Base-by-base conservation (phyloP, 2,329 filamentous ascomycete species). In the Aschersonia sp. region DNA sequence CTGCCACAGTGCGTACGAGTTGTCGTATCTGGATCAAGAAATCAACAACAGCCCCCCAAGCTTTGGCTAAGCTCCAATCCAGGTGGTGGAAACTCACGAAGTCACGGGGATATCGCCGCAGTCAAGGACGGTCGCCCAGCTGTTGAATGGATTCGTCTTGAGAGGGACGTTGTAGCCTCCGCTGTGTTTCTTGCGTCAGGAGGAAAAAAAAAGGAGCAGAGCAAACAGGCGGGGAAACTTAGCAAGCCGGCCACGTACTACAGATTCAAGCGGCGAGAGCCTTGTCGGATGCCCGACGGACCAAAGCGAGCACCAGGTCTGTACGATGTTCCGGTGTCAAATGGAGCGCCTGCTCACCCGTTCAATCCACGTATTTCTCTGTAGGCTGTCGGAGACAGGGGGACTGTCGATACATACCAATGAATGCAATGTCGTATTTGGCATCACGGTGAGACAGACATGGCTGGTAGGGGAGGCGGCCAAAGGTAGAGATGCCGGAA, bases 121-220 rank as follows among this genome's bases (percentile, higher is more conserved):
- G 62, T 92, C 86, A 2, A 92, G 66, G 2, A 92, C 78, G 10
- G 76, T 87, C 1, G 86, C 81, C 76, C 85, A 88, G 55, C 78
- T 81, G 60, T 85, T 79, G 69, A 92, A 92, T 0, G 85, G 85
- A 63, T 46, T 46, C 2, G 45, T 92, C 90, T 29, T 71, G 11
- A 94, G 69, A 0, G 86, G 85, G 5, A 92, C 86, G 56, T 94
- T 92, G 65, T 92, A 94, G 5, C 87, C 87, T 56, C 87, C 87
- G 61, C 85, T 90, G 22, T 2, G 22, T 22, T 22, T 22, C 22
- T 22, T 22, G 2, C 22, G 22, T 22, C 22, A 22, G 22, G 22
- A 22, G 4, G 22, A 22, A 22, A 22, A 22, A 22, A 22, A 22
- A 22, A 22, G 22, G 2, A 22, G 22, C 22, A 22, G 22, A 22